Evolutionary conservation across 2,329 filamentous ascomycete genomes (phyloP), one percentile per base, ranked within the genome.

Genomic region (Westerdykella aurantiaca): DNA sequence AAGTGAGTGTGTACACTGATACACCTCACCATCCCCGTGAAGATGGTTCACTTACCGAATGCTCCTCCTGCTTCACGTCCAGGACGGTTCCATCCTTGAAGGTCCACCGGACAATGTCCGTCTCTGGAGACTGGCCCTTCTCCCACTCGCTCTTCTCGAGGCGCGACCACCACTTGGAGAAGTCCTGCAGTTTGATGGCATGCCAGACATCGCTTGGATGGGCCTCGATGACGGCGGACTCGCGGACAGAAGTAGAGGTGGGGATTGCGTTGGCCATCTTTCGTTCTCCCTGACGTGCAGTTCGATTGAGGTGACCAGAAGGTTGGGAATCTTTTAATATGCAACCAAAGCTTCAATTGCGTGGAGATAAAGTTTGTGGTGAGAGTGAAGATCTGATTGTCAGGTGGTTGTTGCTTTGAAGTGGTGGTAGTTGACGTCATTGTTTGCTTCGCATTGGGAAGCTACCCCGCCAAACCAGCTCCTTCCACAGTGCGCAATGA

Each of bases 1-100:
- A n/a, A n/a, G n/a, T n/a, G n/a, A n/a, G n/a, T n/a, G n/a, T n/a
- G n/a, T n/a, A 25, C 5, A 25, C 23, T 25, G 16, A 34, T 17
- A n/a, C n/a, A 31, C 29, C 9, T 31, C n/a, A 31, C 9, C 29
- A 31, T 31, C 9, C 29, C n/a, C 23, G 21, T 22, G 44, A 29
- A 23, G 31, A n/a, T 16, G 38, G 37, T n/a, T 3, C 6, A 66
- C 77, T 47, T 68, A 84, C 81, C 52, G 79, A 83, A 70, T 86
- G 82, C 72, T 85, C 83, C 69, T 87, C 83, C 71, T 84, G 81
- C 79, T 86, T 86, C 53, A 87, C 80, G 65, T 86, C 82, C 16
- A 85, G 69, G 43, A 79, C 75, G 22, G 77, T 80, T 39, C 81
- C 82, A 57, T 87, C 83, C 64, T 81, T 80, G 73, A 86, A 87